Evolutionary conservation across 345 rosid species (phyloP).

Genomic region (Abelmoschus esculentus): DNA sequence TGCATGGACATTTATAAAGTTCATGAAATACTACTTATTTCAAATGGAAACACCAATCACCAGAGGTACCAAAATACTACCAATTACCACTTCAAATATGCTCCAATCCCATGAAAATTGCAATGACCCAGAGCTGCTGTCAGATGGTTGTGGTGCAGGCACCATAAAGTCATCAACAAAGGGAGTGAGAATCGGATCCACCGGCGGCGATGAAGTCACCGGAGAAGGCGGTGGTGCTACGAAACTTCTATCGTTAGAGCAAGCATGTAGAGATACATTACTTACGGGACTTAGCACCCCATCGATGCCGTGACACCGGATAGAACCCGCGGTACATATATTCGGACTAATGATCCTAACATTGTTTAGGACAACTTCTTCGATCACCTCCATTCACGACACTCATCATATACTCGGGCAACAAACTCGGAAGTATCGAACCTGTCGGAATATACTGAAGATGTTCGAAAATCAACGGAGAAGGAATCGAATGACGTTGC

Average conservation of each 20-base stretch:
- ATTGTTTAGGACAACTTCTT: constrained; percentile 42
- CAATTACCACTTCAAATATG: neutral
- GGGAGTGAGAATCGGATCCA: neutral
- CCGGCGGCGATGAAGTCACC: neutral
- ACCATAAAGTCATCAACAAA: neutral
- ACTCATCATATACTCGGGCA: constrained; percentile 37
- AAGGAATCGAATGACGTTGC: constrained; percentile 53
- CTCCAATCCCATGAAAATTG: neutral
- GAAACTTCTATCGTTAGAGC: constrained; percentile 17
- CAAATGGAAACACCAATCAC: neutral
- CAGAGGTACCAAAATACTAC: neutral
- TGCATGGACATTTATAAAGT: neutral
- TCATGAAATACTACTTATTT: neutral
- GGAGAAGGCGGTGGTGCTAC: neutral
- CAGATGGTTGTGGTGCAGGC: constrained; percentile 15
- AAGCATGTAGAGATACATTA: constrained; percentile 20
- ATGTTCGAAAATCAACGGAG: constrained; percentile 31
- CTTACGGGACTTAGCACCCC: constrained; percentile 31
- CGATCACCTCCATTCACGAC: constrained; percentile 52
- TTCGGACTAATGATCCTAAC: constrained; percentile 52
- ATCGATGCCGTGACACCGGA: constrained; percentile 72
- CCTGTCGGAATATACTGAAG: constrained; percentile 52
- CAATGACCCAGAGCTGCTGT: constrained; percentile 11
- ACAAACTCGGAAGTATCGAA: constrained; percentile 45
- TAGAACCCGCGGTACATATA: constrained; percentile 53